Conservation (phyloP, 495 filamentous ascomycete species). For the Penicillium macrosclerotiorum region DNA sequence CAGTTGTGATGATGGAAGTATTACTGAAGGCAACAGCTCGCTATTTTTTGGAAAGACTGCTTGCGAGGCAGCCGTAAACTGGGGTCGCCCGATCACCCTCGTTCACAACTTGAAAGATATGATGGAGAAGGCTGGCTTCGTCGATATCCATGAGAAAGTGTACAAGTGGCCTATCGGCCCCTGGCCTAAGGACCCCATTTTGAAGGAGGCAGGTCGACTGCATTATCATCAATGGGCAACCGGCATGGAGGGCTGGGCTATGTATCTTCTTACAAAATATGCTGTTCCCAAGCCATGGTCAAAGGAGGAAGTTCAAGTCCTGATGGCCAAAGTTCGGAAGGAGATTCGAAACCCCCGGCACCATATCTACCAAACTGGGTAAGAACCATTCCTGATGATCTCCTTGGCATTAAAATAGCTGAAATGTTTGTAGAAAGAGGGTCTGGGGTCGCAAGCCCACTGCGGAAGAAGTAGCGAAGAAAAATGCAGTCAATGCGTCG, state of each 20-base stretch:
- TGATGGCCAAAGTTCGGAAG: constrained; percentile 8
- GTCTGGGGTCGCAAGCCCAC: constrained; percentile 12
- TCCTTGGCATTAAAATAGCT: not conserved
- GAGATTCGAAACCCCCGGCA: constrained; percentile 6
- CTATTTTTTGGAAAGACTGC: constrained; percentile 18
- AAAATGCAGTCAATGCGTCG: too few relatives aligned
- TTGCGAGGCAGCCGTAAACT: not conserved
- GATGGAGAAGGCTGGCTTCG: constrained; percentile 30
- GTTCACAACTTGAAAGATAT: constrained; percentile 7
- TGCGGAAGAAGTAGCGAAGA: not conserved
- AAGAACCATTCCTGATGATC: constrained; percentile 7
- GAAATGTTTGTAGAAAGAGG: constrained; percentile 2
- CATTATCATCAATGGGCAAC: not conserved
- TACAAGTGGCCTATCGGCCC: constrained; percentile 4
- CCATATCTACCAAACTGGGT: constrained; percentile 14
- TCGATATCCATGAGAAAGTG: constrained; percentile 14
- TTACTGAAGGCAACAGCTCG: too few relatives aligned
- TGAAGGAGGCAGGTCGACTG: not conserved
- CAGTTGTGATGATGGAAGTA: constrained; percentile 39
- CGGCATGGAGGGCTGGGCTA: too few relatives aligned
- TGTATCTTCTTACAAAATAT: constrained; percentile 16
- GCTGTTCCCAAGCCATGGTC: constrained; percentile 12
- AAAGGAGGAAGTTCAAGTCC: constrained; percentile 11
- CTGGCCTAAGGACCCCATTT: not conserved
- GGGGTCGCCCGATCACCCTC: too few relatives aligned